Evolutionary conservation across 2,329 filamentous ascomycete genomes (phyloP), one percentile per base, ranked within the genome.

Genomic region (Verticillium dahliae): DNA sequence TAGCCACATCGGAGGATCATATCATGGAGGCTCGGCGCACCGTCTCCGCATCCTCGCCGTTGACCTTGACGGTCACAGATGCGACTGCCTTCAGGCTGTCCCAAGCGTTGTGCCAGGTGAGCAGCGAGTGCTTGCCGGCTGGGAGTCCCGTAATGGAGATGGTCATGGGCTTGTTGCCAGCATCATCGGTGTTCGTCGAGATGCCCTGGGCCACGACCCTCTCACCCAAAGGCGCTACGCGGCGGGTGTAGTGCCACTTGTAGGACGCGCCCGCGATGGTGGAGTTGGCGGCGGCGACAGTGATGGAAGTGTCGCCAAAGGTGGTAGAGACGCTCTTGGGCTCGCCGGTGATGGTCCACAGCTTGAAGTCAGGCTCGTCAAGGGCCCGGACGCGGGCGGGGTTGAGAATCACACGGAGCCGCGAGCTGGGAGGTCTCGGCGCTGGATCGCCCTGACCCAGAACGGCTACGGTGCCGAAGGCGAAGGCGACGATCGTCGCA

Each of bases 61-160:
- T 66, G 2, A 68, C 69, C 3, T 66, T 63, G n/a, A 73, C 62
- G 6, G 65, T 63, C 2, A 73, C 58, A 6, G 62, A 63, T 7
- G 70, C 68, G 1, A 65, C 62, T n/a, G 58, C 34, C 9, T 62
- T 58, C 31, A 72, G 55, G 5, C 62, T 62, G 50, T 73, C 70
- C 71, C 71, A 72, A 1, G 67, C 68, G 54, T 73, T 73, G 60
- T 72, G 70, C 66, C 67, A 73, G 6, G 71, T 63, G 22, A 71
- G 57, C 7, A 72, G 62, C 3, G 65, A 68, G 55, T 73, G 71
- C 11, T 67, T 61, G 11, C 71, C 71, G n/a, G 66, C 58, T 1
- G 67, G 33, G 3, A 73, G 65, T 1, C 70, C 71, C 34, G 64
- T 67, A 18, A 73, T 65, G 33, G 68, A 66, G 14, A 72, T 62